phyloP scores from a whole-genome alignment of 1,284 basidiomycete genomes.

The Anthracocystis walkeri region DNA sequence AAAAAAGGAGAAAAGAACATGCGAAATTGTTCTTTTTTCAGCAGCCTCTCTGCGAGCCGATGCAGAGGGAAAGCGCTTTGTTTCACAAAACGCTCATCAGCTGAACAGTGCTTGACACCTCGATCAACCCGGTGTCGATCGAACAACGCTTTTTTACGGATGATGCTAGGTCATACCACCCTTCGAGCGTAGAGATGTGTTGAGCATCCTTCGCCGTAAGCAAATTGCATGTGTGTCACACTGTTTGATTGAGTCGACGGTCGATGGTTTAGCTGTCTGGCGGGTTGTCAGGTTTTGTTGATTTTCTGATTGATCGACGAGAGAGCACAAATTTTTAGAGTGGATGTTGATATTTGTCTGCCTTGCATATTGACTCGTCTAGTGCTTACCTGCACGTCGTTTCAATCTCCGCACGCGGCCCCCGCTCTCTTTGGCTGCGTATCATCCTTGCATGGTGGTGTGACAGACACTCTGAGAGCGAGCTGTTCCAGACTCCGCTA shows the following conservation, averaged over 20 bases:
- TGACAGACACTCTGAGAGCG: too few relatives aligned
- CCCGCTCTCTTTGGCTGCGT: too few relatives aligned
- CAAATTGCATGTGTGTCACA: not conserved
- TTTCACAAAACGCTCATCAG: too few relatives aligned
- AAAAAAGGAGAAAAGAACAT: not conserved
- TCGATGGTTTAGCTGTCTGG: not conserved
- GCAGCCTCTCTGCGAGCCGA: not conserved
- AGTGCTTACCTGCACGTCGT: not conserved
- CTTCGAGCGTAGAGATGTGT: not conserved
- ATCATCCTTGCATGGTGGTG: too few relatives aligned
- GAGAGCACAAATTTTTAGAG: not conserved
- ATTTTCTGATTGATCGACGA: conserved; percentile 3
- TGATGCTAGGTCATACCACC: conserved; percentile 27
- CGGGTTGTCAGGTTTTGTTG: not conserved
- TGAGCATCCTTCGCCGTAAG: not conserved
- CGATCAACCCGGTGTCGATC: conserved; percentile 11
- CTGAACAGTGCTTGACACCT: not conserved
- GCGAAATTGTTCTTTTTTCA: not conserved
- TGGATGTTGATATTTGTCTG: conserved; percentile 4
- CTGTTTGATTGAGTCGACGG: not conserved
- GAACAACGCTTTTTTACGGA: not conserved
- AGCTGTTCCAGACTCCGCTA: too few relatives aligned
- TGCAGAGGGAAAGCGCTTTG: not conserved
- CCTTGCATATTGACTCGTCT: not conserved
- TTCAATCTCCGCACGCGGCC: too few relatives aligned